A percentile compares a stretch with the other conserved stretches of the same genome.
phyloP scores from a whole-genome alignment of 1,284 basidiomycete species.

The Ceratobasidium theobromae region DNA sequence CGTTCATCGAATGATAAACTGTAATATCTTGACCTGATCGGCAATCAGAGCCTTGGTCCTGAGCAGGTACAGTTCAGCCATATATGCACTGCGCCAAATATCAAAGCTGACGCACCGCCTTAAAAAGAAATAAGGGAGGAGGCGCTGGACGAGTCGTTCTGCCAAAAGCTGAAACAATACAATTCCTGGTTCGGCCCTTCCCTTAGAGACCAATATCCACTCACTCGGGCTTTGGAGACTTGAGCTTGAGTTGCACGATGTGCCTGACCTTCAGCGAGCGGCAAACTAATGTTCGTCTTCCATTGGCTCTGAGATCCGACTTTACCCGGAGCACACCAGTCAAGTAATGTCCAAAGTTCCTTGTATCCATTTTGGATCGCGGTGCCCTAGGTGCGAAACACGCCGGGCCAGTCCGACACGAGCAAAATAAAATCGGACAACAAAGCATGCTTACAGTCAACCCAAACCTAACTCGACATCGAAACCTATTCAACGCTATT shows the following conservation, averaged over 20 bases:
- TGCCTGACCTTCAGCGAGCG: conserved; percentile 64
- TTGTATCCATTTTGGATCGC: conserved; percentile 84
- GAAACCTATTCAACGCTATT: conserved; percentile 62
- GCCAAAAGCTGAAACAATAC: conserved; percentile 42
- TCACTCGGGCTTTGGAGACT: conserved; percentile 57
- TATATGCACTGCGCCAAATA: neutral
- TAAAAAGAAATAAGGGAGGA: conserved; percentile 75
- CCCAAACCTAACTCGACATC: conserved; percentile 66
- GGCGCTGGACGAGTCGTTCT: conserved; percentile 54
- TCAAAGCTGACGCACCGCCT: conserved; percentile 55
- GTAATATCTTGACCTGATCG: conserved; percentile 52
- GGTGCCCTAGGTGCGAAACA: conserved; percentile 51
- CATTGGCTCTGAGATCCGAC: conserved; percentile 69
- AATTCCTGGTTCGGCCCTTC: too few relatives aligned
- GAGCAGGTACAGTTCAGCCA: neutral
- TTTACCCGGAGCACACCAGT: conserved; percentile 75
- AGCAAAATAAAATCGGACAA: neutral
- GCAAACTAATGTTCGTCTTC: conserved; percentile 64
- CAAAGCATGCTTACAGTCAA: conserved; percentile 53
- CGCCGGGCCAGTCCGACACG: too few relatives aligned
- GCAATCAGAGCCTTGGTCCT: conserved; percentile 83
- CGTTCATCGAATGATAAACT: conserved; percentile 34
- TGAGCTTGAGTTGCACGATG: conserved; percentile 59
- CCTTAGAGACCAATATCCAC: conserved; percentile 38
- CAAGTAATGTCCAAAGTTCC: conserved; percentile 80